These are phyloP conservation scores for Carallia brachiata DNA, from an alignment of 345 rosid genomes.

Conservation along the genomic window DNA sequence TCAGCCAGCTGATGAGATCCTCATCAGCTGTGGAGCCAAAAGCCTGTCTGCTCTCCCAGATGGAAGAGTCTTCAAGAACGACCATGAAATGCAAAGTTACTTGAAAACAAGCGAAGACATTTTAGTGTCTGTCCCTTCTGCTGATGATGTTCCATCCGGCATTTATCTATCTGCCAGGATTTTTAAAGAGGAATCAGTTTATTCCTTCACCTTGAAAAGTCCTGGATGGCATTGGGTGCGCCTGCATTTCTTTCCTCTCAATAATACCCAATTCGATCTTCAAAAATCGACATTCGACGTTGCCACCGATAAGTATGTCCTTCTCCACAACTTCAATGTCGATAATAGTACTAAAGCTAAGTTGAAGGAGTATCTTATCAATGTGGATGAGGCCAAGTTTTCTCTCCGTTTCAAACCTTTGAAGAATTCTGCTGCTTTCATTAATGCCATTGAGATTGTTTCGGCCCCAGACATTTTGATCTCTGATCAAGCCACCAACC, in stretches of 20 bases:
- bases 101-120: conserved; percentile 1
- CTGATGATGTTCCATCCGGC: conserved; percentile 6
- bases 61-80: conserved; percentile 10
- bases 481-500: conserved; percentile 4
- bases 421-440: conserved; percentile 9
- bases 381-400: not conserved
- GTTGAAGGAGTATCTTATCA: conserved; percentile 9
- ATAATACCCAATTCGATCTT: not conserved
- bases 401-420: conserved; percentile 4
- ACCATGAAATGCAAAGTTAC: not conserved
- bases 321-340: conserved; percentile 8
- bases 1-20: conserved; percentile 4
- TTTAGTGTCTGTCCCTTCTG: not conserved
- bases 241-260: conserved; percentile 7
- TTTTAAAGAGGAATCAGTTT: not conserved
- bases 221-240: conserved; percentile 18
- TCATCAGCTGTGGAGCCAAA: conserved; percentile 13
- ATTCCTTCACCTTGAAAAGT: conserved; percentile 1
- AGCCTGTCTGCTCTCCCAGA: conserved; percentile 1
- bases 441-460: conserved; percentile 11
- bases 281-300: conserved; percentile 4
- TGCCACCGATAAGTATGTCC: conserved; percentile 8
- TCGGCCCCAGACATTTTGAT: conserved; percentile 8
- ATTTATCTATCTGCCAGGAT: conserved; percentile 3
- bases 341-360: not conserved